These are phyloP conservation scores for Clitocybe nebularis DNA, from an alignment of 1,284 basidiomycete genomes.

Conservation along the genomic window DNA sequence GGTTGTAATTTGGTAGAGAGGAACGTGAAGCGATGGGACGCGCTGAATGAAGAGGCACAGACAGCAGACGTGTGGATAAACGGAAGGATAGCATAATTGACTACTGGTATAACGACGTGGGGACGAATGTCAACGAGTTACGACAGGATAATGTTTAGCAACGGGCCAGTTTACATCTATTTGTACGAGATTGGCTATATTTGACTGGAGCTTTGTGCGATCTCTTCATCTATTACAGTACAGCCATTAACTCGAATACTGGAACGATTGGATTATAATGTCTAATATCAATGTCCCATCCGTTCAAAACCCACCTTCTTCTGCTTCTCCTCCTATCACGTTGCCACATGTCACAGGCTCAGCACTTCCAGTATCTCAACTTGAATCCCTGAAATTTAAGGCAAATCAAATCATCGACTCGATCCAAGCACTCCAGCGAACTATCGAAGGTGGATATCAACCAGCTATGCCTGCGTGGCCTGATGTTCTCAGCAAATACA, in stretches of 20 bases:
- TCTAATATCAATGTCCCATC: neutral
- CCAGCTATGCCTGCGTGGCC: constrained; percentile 71
- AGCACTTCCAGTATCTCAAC: constrained; percentile 44
- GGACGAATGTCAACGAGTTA: too few species aligned
- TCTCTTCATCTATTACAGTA: too few species aligned
- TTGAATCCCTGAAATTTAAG: constrained; percentile 73
- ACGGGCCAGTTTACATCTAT: neutral
- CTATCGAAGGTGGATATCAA: constrained; percentile 54
- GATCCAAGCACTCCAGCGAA: constrained; percentile 58
- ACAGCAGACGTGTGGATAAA: constrained; percentile 8
- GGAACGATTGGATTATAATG: too few species aligned
- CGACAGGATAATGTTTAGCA: neutral
- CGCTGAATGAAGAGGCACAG: neutral
- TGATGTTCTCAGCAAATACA: constrained; percentile 79
- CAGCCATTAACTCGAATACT: too few species aligned
- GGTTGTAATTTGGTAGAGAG: constrained; percentile 4
- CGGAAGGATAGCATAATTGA: constrained; percentile 13
- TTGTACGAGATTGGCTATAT: constrained; percentile 4
- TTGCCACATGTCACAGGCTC: constrained; percentile 20
- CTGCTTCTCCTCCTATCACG: neutral
- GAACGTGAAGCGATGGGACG: neutral
- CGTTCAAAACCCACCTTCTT: constrained; percentile 9
- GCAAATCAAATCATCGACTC: constrained; percentile 73
- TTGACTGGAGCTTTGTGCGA: constrained; percentile 2
- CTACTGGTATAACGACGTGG: neutral